Evolutionary conservation across 257 asterid species (phyloP), one percentile per base, ranked within the genome.

Genomic region (Ballota nigra): DNA sequence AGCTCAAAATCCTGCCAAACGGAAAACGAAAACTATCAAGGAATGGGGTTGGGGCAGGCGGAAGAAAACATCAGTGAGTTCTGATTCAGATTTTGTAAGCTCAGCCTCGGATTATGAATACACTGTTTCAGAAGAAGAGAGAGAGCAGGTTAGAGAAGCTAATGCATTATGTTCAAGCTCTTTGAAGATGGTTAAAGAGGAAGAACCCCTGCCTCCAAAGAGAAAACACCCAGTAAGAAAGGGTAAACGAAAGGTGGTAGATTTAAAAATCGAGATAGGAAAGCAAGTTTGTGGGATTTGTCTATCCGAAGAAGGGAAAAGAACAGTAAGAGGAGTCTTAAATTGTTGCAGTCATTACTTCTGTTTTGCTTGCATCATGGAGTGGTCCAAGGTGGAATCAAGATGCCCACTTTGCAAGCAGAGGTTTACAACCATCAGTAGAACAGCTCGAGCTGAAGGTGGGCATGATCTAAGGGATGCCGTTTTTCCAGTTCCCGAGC

Each of bases 371-470:
- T 92, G 98, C 88, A 92, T 92, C 75, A 83, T 86, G 90, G 98
- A 88, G 76, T 92, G 98, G 98, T 90, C 98, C 23, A 92, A 90
- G 82, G 96, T 92, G 73, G 98, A 92, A 76, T 88, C 98, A 4
- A 92, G 97, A n/a, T 92, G 96, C 68, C 96, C 98, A 15, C 84
- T 90, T 33, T 92, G 97, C 87, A 92, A 92, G 82, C 96, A 92
- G 79, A 80, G 97, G 80, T 90, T 90, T 81, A 60, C 78, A 63
- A 84, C 86, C 41, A 92, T 92, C 75, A 81, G 87, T 68, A 88
- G 86, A 78, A 80, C 84, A 43, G 85, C 88, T 31, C 85, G 79
- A 79, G 78, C 78, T 1, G 85, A 83, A 66, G 81, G 82, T 41
- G 83, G 85, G 31, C 81, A 76, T 74, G 88, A 84, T 75, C 69